Conservation (phyloP, 148 eudicot genomes). For the Fallopia convolvulus region DNA sequence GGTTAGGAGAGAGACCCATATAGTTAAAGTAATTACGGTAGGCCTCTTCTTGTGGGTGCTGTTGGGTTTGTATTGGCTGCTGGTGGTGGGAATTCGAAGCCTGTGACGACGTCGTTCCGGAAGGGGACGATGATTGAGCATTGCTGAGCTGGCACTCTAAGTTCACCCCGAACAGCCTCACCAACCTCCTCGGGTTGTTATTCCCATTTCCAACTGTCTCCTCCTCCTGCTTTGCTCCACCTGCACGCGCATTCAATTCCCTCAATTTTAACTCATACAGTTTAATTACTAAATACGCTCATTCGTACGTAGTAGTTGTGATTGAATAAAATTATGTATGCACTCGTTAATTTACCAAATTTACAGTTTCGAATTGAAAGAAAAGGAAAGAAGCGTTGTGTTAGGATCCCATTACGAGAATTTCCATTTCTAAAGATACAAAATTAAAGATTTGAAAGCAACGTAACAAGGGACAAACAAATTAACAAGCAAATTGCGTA, state of each 20-base stretch:
- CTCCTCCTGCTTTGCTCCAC: conserved; percentile 13
- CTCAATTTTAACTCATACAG: background rate
- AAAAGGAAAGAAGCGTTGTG: background rate
- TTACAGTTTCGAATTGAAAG: background rate
- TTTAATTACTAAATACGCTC: background rate
- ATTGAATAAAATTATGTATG: background rate
- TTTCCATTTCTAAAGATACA: background rate
- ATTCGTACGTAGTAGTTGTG: too few species aligned
- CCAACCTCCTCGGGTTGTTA: conserved; percentile 25
- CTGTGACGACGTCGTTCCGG: conserved; percentile 45
- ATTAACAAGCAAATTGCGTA: background rate
- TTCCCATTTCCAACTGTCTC: conserved; percentile 11
- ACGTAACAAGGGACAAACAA: too few species aligned
- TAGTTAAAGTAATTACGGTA: conserved; percentile 21
- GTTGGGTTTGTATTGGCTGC: background rate
- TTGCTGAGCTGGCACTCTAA: conserved; percentile 49
- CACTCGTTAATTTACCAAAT: background rate
- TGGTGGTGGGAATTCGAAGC: conserved; percentile 7
- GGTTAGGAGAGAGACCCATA: conserved; percentile 19
- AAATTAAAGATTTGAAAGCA: background rate
- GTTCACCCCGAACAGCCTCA: conserved; percentile 78
- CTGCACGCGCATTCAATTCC: conserved; percentile 5
- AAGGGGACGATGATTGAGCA: conserved; percentile 17
- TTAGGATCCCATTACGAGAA: background rate
- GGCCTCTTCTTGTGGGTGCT: background rate